Conservation (phyloP, 2,329 filamentous ascomycete genomes). For the Nannizziopsis arthrosporioides region DNA sequence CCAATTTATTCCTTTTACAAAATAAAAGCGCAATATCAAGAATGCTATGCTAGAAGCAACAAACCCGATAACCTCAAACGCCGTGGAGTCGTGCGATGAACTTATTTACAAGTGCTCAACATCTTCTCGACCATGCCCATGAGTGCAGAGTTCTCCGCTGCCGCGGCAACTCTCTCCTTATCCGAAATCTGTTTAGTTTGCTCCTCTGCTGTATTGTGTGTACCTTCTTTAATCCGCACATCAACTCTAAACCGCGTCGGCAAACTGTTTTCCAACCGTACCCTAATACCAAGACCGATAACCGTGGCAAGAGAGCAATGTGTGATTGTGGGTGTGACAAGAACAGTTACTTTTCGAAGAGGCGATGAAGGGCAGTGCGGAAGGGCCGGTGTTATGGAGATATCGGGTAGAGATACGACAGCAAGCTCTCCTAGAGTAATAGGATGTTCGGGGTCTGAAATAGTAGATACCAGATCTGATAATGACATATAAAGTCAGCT, state of each 20-base stretch:
- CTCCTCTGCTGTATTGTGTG: constrained; percentile 88
- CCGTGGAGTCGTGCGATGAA: neutral
- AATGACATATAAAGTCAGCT: neutral
- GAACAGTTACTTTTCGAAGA: constrained; percentile 66
- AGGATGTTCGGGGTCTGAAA: constrained; percentile 93
- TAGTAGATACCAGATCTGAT: constrained; percentile 80
- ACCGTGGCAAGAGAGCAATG: constrained; percentile 95
- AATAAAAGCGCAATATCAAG: neutral
- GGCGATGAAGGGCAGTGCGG: constrained; percentile 44
- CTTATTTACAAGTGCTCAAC: constrained; percentile 67
- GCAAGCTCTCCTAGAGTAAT: constrained; percentile 85
- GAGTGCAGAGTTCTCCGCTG: constrained; percentile 83
- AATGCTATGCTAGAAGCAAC: neutral
- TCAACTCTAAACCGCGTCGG: constrained; percentile 87
- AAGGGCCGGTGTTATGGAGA: constrained; percentile 61
- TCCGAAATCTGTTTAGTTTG: constrained; percentile 95
- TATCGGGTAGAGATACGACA: constrained; percentile 92
- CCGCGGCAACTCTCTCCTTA: constrained; percentile 91
- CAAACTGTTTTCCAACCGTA: constrained; percentile 78
- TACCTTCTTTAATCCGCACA: constrained; percentile 87
- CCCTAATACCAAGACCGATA: constrained; percentile 84
- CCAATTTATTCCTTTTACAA: neutral
- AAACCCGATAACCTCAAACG: neutral
- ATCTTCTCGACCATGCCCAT: constrained; percentile 85
- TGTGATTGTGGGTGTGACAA: constrained; percentile 91